Percentiles rank a stretch among this genome's conserved stretches.
Evolutionary conservation across 2,329 filamentous ascomycete genomes (phyloP).

Genomic region (Tolypocladium inflatum): DNA sequence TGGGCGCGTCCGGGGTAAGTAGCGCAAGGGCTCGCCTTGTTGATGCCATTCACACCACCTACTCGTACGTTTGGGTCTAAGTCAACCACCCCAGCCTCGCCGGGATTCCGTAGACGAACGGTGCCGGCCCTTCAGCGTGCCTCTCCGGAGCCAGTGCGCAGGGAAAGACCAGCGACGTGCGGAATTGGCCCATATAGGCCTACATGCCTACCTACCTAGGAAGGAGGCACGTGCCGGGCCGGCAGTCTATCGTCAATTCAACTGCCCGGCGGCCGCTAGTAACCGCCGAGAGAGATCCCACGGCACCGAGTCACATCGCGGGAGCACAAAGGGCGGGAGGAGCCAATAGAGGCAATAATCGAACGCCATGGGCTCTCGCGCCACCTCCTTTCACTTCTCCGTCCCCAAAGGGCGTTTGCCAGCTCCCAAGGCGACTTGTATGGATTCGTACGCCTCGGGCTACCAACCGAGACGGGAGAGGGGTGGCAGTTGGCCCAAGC

Average conservation of each 20-base stretch:
- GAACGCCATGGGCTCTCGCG: no score
- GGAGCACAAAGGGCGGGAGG: neutral
- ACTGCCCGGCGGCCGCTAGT: neutral
- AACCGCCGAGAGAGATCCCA: neutral
- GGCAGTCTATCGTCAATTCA: no score
- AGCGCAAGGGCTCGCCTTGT: neutral
- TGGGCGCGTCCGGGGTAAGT: neutral
- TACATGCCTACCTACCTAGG: no score
- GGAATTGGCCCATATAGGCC: no score
- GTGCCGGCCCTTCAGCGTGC: no score
- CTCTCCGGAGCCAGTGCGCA: no score
- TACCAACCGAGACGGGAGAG: neutral
- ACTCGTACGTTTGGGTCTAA: no score
- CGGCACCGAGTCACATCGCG: neutral
- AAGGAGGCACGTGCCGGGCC: no score
- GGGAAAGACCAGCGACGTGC: no score
- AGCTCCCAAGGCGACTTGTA: neutral
- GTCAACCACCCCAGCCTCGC: no score
- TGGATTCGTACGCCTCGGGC: neutral
- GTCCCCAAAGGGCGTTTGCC: neutral
- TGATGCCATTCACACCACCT: neutral
- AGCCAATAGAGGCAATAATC: no score
- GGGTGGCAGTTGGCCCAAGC: neutral
- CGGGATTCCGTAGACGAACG: neutral
- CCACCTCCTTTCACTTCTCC: no score